These are phyloP conservation scores for Rutstroemia sp. DNA, from an alignment of 2,329 filamentous ascomycete genomes.

Conservation along the genomic window DNA sequence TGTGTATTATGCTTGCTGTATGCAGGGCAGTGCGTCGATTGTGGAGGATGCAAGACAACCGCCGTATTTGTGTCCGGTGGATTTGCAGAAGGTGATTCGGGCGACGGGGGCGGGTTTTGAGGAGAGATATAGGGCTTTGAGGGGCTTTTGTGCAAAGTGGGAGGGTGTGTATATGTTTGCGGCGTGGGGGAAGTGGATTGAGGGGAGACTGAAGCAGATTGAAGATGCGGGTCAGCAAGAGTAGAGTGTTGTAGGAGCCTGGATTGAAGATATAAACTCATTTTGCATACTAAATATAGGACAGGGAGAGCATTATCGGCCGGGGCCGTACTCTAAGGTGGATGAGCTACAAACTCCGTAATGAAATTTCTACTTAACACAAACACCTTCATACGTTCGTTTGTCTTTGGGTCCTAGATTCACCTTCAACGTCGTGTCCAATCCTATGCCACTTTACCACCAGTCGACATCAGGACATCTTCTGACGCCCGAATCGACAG, in stretches of 20 bases:
- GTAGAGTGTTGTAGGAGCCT: background rate
- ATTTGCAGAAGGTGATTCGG: constrained; percentile 45
- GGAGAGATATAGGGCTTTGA: constrained; percentile 35
- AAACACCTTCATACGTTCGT: too few species aligned
- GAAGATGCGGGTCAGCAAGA: background rate
- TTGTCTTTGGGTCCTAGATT: too few species aligned
- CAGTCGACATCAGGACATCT: too few species aligned
- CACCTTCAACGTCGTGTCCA: too few species aligned
- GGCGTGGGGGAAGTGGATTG: constrained; percentile 39
- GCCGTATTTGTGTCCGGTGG: constrained; percentile 55
- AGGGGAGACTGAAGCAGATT: constrained; percentile 20
- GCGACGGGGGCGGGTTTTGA: constrained; percentile 26
- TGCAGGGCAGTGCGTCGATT: constrained; percentile 52
- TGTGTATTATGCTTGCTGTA: constrained; percentile 54
- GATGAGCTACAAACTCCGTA: too few species aligned
- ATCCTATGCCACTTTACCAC: too few species aligned
- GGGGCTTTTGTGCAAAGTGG: constrained; percentile 36
- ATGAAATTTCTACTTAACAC: too few species aligned
- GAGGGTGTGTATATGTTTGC: constrained; percentile 37
- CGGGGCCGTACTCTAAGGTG: too few species aligned
- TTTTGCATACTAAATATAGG: too few species aligned
- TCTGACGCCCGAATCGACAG: too few species aligned
- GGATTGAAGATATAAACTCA: background rate
- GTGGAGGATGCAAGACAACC: constrained; percentile 54
- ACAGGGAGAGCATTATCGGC: too few species aligned